Evolutionary conservation across 1,139 yeast species (phyloP), one percentile per base, ranked within the genome.

Genomic region (Protomyces gravidus): DNA sequence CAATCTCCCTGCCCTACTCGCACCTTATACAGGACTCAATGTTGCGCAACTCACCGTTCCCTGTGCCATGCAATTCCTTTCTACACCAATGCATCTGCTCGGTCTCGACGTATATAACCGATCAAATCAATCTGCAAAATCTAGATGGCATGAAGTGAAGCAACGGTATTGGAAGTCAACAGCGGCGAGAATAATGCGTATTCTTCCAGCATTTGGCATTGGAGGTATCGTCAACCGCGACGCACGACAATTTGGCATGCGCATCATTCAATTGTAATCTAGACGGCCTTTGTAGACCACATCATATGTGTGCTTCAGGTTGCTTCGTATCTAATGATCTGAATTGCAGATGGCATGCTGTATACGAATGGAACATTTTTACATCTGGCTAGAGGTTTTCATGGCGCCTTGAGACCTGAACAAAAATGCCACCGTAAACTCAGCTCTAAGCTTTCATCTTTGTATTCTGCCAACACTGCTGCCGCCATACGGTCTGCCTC

Each of bases 171-270:
- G 58, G 58, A 60, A 50, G n/a, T 47, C 60, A 13, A 45, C 58
- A 15, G 60, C 59, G n/a, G 62, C 62, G 5, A 49, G 62, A 9
- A 40, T 60, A 17, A 15, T 53, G 19, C 47, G 62, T 9, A 60
- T 60, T 33, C 42, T 60, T 28, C 62, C 62, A 27, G 62, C 62
- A 2, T 60, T 60, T 46, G 62, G 62, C 9, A 27, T 59, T 2
- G 62, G 52, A 13, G 62, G 62, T 9, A 59, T 59, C n/a, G 46
- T 56, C 15, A 59, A 59, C 30, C 48, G 62, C 13, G 46, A 53
- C 19, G 32, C 45, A 11, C 45, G 57, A 5, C 42, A 36, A 15
- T 11, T 36, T n/a, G 46, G 48, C 17, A 26, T 52, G 49, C 25
- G 45, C 39, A 15, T 23, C 17, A 46, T 52, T 11, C 50, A 52